phyloP scores from a whole-genome alignment of 257 asterid genomes.

The Lycium ferocissimum region DNA sequence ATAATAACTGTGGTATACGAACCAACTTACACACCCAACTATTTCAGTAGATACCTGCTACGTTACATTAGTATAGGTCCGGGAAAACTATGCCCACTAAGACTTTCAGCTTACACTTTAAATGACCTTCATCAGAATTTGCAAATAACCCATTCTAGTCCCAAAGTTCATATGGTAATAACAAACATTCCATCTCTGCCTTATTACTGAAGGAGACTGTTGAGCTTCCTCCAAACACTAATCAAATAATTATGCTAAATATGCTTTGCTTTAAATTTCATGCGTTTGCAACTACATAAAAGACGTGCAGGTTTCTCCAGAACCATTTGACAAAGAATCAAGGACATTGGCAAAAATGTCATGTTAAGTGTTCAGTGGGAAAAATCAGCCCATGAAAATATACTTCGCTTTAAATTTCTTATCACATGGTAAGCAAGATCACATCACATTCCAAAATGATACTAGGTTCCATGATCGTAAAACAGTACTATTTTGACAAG shows the following conservation, averaged over 20 bases:
- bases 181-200: background rate
- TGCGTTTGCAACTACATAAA: background rate
- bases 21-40: too few species aligned
- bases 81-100: too few species aligned
- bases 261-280: background rate
- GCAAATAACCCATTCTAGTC: background rate
- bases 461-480: background rate
- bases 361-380: background rate
- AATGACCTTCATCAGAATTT: background rate
- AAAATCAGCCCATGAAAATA: too few species aligned
- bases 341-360: background rate
- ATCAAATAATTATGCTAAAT: background rate
- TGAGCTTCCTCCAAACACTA: slow-evolving; percentile 19
- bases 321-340: background rate
- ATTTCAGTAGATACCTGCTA: too few species aligned
- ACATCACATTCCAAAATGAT: background rate
- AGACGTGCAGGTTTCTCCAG: background rate
- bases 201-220: background rate
- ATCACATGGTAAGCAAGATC: background rate
- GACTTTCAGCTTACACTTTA: too few species aligned
- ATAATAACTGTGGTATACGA: too few species aligned
- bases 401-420: too few species aligned
- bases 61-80: too few species aligned
- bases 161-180: background rate
- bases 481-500: background rate